These are phyloP conservation scores for Ustilago hordei DNA, from an alignment of 1,284 basidiomycete genomes.

Conservation along the genomic window DNA sequence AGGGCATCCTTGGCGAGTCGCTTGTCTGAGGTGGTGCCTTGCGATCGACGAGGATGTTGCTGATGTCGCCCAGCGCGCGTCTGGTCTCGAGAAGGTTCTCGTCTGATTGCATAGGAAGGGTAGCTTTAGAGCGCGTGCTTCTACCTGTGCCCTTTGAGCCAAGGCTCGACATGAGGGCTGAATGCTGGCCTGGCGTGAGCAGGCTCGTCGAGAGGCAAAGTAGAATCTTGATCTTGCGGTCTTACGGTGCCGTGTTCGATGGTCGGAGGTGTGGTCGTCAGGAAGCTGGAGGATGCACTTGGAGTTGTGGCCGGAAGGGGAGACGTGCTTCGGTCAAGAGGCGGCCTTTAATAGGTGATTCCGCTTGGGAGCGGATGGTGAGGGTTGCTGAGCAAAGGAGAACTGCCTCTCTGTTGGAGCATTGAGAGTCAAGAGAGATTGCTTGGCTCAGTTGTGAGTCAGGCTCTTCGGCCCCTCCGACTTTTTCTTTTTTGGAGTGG, in stretches of 20 bases:
- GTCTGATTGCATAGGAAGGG: conserved; percentile 10
- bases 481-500: conserved; percentile 18
- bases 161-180: background rate
- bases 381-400: conserved; percentile 5
- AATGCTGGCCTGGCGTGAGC: background rate
- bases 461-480: conserved; percentile 13
- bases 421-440: conserved; percentile 8
- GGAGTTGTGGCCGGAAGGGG: background rate
- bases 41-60: conserved; percentile 17
- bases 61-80: conserved; percentile 21
- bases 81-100: conserved; percentile 21
- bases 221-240: background rate
- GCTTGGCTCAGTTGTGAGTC: conserved; percentile 12
- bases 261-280: background rate
- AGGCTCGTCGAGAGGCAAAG: background rate
- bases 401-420: background rate
- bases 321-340: background rate
- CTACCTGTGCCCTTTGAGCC: background rate
- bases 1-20: conserved; percentile 20
- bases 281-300: background rate
- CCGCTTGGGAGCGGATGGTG: conserved; percentile 5
- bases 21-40: background rate
- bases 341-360: background rate
- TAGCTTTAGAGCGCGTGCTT: conserved; percentile 9
- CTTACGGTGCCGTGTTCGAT: background rate